Percentiles rank a stretch among this genome's conserved stretches.
Conservation (phyloP, 2,329 filamentous ascomycete genomes). For the Shiraia bambusicola region DNA sequence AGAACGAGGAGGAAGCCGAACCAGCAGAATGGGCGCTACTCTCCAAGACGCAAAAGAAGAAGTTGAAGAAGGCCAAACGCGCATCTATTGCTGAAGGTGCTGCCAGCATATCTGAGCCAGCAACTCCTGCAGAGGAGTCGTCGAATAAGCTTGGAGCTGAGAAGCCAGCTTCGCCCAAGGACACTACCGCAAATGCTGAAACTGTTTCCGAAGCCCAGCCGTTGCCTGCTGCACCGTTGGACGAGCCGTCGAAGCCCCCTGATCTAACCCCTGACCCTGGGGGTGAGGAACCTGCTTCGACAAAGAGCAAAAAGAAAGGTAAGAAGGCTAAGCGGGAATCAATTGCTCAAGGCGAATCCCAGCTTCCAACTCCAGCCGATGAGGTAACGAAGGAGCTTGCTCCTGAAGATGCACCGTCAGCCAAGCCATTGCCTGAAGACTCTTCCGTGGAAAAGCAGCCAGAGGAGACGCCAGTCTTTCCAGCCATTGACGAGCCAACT, state of each 20-base stretch:
- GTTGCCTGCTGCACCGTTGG: not conserved
- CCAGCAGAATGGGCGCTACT: slow-evolving; percentile 16
- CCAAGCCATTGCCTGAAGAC: not conserved
- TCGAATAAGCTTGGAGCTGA: not conserved
- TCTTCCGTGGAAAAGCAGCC: not conserved
- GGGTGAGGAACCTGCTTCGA: no score
- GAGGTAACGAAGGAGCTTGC: not conserved
- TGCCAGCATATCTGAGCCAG: slow-evolving; percentile 4
- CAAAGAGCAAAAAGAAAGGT: no score
- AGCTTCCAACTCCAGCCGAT: not conserved
- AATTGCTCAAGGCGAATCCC: no score
- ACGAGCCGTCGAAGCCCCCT: not conserved
- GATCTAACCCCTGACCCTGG: no score
- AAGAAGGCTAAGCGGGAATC: not conserved
- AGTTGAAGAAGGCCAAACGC: slow-evolving; percentile 32
- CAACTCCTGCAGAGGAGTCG: slow-evolving; percentile 9
- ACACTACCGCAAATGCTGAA: not conserved
- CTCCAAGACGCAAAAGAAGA: slow-evolving; percentile 33
- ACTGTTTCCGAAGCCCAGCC: no score
- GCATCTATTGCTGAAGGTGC: slow-evolving; percentile 13
- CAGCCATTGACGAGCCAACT: not conserved
- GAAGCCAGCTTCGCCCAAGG: not conserved
- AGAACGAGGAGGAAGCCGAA: slow-evolving; percentile 4
- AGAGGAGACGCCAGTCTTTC: not conserved
- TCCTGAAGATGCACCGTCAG: not conserved